Base-by-base conservation (phyloP, 2,329 filamentous ascomycete species). In the Botryotinia globosa region DNA sequence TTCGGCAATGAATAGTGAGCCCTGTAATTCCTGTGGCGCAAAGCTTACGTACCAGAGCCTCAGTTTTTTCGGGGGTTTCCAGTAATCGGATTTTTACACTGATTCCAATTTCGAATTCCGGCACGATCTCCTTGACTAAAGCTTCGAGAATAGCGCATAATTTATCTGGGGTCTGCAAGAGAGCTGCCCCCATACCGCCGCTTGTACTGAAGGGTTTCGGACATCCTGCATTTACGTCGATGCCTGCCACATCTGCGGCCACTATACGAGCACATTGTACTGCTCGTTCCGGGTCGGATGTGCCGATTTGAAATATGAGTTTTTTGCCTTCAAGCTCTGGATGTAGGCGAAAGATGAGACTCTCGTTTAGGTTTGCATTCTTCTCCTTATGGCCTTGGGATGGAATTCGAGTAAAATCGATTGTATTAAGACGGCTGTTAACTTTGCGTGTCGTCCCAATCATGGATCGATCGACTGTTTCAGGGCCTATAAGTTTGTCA, bases 151-250 rank as follows among this genome's bases (percentile, higher is more conserved):
- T 99, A 0, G 90, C 87, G 77, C 90, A 92, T 1, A 99, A 87
- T 78, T 88, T 90, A 76, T 98, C 94, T 0, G 96, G 95, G 0
- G 92, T 95, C 77, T 89, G 89, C 25, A 99, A 87, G 32, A 99
- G 87, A 1, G 94, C 95, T 0, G 96, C 96, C 66, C 96, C 96
- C 96, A 99, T 99, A 66, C 96, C 96, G 74, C 94, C 94, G 75
- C 88, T 88, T 3, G 95, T 97, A 79, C 93, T 97, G 83, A 99
- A 99, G 0, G 95, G 93, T 82, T 99, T 99, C 0, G 96, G 96
- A 80, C 96, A 99, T n/a, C 96, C 96, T 0, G 96, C 94, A 81
- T 99, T 99, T 75, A 99, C 92, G 81, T 98, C 96, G 77, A 99
- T 98, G 74, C 96, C 96, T 0, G 91, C 90, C 4, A 99, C 96